phyloP scores from a whole-genome alignment of 805 yeast species.

The Suhomyces sp. region DNA sequence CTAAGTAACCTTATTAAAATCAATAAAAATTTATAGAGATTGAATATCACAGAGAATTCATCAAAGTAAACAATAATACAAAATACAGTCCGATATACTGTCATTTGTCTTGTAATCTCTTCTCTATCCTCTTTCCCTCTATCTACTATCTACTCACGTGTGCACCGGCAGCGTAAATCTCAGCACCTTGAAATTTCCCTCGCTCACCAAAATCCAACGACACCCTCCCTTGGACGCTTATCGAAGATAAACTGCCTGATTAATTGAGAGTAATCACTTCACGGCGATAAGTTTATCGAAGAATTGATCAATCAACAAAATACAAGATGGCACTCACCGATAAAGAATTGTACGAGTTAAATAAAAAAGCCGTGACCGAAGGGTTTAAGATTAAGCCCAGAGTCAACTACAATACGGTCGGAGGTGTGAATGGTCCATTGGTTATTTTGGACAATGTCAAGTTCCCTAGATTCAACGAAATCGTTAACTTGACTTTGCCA shows the following conservation, averaged over 20 bases:
- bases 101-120: too few species aligned
- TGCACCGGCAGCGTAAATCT: neutral
- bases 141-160: neutral
- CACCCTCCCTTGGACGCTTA: conserved; percentile 4
- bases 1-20: neutral
- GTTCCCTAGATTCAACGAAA: conserved; percentile 80
- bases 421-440: conserved; percentile 97
- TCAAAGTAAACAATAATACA: neutral
- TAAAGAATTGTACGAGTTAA: conserved; percentile 61
- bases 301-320: conserved; percentile 6
- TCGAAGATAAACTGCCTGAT: neutral
- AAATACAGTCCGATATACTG: neutral
- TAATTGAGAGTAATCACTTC: neutral
- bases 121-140: neutral
- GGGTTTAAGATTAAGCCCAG: conserved; percentile 92
- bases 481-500: conserved; percentile 93
- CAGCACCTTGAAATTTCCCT: conserved; percentile 2
- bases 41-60: too few species aligned
- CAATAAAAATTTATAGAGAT: neutral
- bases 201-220: neutral
- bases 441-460: conserved; percentile 60
- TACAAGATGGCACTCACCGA: conserved; percentile 33
- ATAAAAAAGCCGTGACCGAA: conserved; percentile 87
- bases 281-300: neutral
- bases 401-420: conserved; percentile 90